Evolutionary conservation across 164 flowering plant species (phyloP).

Genomic region (Litsea cubeba): DNA sequence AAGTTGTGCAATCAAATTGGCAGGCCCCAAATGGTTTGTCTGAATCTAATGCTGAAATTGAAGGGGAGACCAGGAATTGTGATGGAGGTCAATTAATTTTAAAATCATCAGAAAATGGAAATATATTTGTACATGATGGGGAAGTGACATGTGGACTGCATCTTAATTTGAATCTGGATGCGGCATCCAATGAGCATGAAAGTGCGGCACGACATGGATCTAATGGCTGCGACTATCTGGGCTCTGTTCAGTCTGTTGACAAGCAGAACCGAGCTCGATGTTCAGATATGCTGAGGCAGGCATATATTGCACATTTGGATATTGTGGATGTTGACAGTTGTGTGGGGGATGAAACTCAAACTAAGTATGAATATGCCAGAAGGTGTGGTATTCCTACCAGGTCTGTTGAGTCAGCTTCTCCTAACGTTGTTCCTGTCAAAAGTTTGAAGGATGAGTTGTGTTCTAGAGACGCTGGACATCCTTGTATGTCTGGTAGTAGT

Average conservation of each 20-base stretch:
- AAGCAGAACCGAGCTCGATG: constrained; percentile 13
- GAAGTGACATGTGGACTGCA: constrained; percentile 13
- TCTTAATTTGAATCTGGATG: constrained; percentile 36
- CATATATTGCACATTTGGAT: background rate
- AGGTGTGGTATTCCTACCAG: background rate
- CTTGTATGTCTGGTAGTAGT: constrained; percentile 8
- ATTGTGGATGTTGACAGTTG: constrained; percentile 10
- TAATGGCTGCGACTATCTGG: constrained; percentile 11
- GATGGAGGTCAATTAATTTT: background rate
- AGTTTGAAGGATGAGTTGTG: constrained; percentile 7
- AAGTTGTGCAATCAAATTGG: constrained; percentile 22
- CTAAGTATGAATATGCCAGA: background rate
- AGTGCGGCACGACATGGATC: constrained; percentile 7
- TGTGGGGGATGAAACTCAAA: background rate
- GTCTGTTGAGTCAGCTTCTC: constrained; percentile 11
- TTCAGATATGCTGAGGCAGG: constrained; percentile 11
- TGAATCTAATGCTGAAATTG: constrained; percentile 8
- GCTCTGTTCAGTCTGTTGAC: background rate
- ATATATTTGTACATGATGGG: background rate
- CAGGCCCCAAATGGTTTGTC: constrained; percentile 10
- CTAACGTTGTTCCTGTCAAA: constrained; percentile 2
- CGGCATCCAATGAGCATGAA: constrained; percentile 19
- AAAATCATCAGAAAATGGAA: background rate
- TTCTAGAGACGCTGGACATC: constrained; percentile 13
- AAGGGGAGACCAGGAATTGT: constrained; percentile 8